Conservation (phyloP, 75 land plant species). For the Pseudotsuga menziesii region DNA sequence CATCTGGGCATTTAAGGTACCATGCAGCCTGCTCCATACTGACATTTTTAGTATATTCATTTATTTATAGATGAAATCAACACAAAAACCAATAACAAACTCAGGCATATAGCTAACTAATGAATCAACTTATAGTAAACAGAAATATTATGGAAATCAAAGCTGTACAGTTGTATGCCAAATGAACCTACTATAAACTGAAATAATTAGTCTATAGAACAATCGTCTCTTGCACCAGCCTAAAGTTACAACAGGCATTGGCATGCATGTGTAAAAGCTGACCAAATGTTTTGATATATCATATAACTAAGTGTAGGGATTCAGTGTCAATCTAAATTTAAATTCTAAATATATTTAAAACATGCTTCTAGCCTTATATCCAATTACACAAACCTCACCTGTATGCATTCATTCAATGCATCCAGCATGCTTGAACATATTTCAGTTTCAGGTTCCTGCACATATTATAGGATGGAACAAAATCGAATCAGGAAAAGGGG, state of each 20-base stretch:
- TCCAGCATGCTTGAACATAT: slow-evolving; percentile 94
- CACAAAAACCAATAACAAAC: not conserved
- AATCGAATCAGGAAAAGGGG: slow-evolving; percentile 1
- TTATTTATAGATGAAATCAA: not conserved
- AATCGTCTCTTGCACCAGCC: not conserved
- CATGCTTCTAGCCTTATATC: not conserved
- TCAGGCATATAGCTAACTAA: not conserved
- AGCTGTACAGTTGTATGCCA: not conserved
- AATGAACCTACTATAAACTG: not conserved
- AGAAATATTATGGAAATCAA: not conserved
- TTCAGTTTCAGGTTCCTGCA: slow-evolving; percentile 97
- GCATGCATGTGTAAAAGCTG: not conserved
- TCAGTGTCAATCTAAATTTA: not conserved
- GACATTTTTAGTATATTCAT: not conserved
- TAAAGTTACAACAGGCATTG: not conserved
- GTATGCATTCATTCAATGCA: slow-evolving; percentile 90
- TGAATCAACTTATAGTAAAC: not conserved
- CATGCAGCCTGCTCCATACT: not conserved
- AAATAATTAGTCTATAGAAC: not conserved
- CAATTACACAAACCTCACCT: slow-evolving; percentile 43
- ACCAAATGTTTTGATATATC: not conserved
- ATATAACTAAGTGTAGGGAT: not conserved
- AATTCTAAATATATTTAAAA: too few relatives aligned
- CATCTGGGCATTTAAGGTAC: not conserved
- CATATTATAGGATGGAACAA: not conserved